Base-by-base conservation (phyloP, 2,329 filamentous ascomycete species). In the Tolypocladium pustulatum region DNA sequence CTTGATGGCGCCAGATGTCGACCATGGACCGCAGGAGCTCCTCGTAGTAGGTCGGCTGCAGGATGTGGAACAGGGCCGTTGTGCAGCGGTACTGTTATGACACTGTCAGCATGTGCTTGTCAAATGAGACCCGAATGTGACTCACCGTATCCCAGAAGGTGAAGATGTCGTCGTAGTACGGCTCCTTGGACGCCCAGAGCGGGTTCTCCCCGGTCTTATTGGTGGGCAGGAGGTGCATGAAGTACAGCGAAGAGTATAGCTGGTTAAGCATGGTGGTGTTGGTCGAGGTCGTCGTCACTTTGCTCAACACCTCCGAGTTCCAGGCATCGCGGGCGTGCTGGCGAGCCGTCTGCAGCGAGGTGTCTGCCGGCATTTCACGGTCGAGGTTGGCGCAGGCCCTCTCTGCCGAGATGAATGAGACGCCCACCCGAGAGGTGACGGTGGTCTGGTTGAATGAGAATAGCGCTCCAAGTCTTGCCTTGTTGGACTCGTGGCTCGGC, bases 161-260 rank as follows among this genome's bases (percentile, higher is more conserved):
- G 65, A 88, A 89, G 20, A 86, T 82, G 60, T 90, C 87, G 60
- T 88, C 83, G 65, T 87, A 90, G 65, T 88, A 89, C 1, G 87
- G 86, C 68, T 90, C 87, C 0, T 67, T 64, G 1, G 83, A 85
- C 1, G 73, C 67, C 86, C 87, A 90, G 0, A 78, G 70, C 0
- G 86, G 86, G 60, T 89, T 90, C 67, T 90, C 87, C 0, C 85
- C 86, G 0, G 86, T 89, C 61, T 85, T 82, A 66, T 90, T 88
- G 0, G 85, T 86, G 0, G 87, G 86, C 40, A 89, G 80, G 13
- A 89, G 69, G 60, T 84, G 81, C 81, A 87, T 87, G 63, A 87
- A 86, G 65, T 89, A 90, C 38, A 90, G 68, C 0, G 84, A 85
- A 0, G 82, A 82, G 71, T 90, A 90, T 2, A 90, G 74, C 34